phyloP scores from a whole-genome alignment of 129 eudicot species.

The Mikania micrantha region DNA sequence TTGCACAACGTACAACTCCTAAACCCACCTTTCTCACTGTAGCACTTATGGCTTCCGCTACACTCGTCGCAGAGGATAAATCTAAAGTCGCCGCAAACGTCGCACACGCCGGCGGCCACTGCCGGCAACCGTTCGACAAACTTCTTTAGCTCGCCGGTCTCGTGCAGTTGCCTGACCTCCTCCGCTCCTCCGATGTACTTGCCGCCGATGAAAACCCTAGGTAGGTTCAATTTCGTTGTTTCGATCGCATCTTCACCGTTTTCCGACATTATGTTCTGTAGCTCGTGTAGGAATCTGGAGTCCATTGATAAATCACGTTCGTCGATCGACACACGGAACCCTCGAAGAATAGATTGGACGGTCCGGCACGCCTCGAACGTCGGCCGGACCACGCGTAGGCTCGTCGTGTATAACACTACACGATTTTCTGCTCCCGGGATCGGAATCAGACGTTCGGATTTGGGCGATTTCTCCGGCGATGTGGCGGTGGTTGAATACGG shows the following conservation, averaged over 20 bases:
- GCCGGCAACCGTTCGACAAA: conserved; percentile 52
- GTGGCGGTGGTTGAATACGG: no score
- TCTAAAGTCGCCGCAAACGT: conserved; percentile 68
- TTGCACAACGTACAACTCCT: conserved; percentile 76
- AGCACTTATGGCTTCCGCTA: conserved; percentile 85
- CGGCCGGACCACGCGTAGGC: conserved; percentile 70
- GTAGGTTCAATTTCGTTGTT: conserved; percentile 42
- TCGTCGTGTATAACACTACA: conserved; percentile 62
- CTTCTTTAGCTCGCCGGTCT: conserved; percentile 83
- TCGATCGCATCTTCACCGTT: conserved; percentile 3
- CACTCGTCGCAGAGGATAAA: conserved; percentile 82
- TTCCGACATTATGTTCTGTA: conserved; percentile 38
- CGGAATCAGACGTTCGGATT: conserved; percentile 24
- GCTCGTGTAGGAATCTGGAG: conserved; percentile 48
- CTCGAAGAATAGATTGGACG: conserved; percentile 55
- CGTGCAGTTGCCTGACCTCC: conserved; percentile 66
- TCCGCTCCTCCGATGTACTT: conserved; percentile 90
- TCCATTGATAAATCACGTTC: conserved; percentile 96
- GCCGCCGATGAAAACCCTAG: conserved; percentile 83
- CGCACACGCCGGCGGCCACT: conserved; percentile 46
- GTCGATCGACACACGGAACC: conserved; percentile 65
- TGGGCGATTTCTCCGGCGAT: background rate
- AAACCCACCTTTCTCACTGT: conserved; percentile 61
- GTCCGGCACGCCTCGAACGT: conserved; percentile 85
- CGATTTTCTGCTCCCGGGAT: conserved; percentile 55